Conservation (phyloP, 148 eudicot genomes). For the Cornus florida region DNA sequence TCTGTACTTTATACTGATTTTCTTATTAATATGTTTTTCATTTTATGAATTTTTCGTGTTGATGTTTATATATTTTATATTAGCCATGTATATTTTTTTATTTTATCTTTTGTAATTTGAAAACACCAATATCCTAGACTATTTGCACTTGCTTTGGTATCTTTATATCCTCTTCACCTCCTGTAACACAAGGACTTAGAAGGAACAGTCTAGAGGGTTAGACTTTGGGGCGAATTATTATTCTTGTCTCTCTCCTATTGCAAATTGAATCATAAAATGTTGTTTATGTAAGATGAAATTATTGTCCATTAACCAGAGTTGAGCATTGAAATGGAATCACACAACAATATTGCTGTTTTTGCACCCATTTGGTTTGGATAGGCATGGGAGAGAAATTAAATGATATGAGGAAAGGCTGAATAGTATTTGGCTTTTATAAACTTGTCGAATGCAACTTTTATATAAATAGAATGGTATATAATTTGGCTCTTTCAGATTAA, state of each 20-base stretch:
- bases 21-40: too few species aligned
- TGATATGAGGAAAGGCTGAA: not conserved
- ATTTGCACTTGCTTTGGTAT: not conserved
- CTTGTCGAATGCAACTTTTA: too few species aligned
- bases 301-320: not conserved
- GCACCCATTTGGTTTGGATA: not conserved
- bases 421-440: not conserved
- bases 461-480: too few species aligned
- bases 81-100: too few species aligned
- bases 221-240: not conserved
- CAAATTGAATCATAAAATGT: not conserved
- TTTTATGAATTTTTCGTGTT: too few species aligned
- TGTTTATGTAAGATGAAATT: not conserved
- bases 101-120: too few species aligned
- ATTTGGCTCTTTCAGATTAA: not conserved
- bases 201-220: not conserved
- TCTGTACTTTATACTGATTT: too few species aligned
- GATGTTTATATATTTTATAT: too few species aligned
- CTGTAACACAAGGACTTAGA: not conserved
- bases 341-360: not conserved
- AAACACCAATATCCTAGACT: not conserved
- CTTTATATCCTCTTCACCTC: not conserved
- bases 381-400: too few species aligned
- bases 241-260: not conserved
- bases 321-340: not conserved